phyloP scores from a whole-genome alignment of 768 basidiomycete species.

The Russula vinacea region DNA sequence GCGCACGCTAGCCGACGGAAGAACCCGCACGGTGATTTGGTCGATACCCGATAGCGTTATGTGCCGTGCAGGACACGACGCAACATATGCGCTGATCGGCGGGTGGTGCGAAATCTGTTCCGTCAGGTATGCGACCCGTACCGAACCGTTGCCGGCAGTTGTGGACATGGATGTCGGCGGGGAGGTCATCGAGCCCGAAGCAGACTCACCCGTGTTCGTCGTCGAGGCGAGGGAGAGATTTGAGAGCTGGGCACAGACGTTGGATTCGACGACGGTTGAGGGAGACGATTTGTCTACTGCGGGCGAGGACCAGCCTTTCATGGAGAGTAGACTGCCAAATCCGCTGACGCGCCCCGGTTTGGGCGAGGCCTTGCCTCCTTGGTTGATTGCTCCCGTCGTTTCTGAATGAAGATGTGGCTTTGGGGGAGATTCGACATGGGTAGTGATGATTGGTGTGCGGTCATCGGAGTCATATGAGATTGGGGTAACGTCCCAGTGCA shows the following conservation, averaged over 20 bases:
- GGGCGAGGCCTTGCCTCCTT: conserved; percentile 50
- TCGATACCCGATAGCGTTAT: conserved; percentile 79
- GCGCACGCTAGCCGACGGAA: conserved; percentile 73
- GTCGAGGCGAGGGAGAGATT: conserved; percentile 52
- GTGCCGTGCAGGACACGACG: conserved; percentile 67
- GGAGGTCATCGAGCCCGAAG: conserved; percentile 21
- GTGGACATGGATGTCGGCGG: conserved; percentile 35
- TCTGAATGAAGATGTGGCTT: conserved; percentile 41
- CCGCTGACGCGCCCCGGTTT: conserved; percentile 57
- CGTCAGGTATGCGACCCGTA: conserved; percentile 78
- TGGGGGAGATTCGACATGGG: conserved; percentile 37
- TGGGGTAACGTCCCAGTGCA: conserved; percentile 81
- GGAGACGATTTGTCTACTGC: conserved; percentile 13
- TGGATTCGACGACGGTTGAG: conserved; percentile 46
- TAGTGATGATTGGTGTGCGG: conserved; percentile 46
- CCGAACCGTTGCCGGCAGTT: conserved; percentile 28
- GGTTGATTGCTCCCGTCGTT: conserved; percentile 40
- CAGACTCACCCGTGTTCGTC: conserved; percentile 34
- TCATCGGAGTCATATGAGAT: conserved; percentile 49
- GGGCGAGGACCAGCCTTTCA: conserved; percentile 44
- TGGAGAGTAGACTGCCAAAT: conserved; percentile 53
- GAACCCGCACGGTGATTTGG: conserved; percentile 90
- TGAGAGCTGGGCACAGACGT: conserved; percentile 55
- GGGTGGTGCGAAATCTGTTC: conserved; percentile 98
- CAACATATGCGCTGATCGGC: conserved; percentile 84